phyloP scores from a whole-genome alignment of 2,329 filamentous ascomycete species.

The Pseudocercospora macadamiae region DNA sequence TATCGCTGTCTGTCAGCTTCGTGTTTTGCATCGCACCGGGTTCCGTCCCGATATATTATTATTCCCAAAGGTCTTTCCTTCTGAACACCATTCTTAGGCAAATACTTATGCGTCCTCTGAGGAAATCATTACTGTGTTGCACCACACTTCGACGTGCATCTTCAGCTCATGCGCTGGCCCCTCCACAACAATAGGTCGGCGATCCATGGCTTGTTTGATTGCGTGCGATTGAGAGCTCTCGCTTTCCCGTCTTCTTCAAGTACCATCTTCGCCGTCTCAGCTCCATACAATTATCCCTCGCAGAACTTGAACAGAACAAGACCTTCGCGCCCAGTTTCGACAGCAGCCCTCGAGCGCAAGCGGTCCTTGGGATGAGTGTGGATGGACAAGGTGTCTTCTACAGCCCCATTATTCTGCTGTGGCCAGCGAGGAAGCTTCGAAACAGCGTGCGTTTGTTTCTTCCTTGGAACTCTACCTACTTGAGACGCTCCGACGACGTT shows the following conservation, averaged over 20 bases:
- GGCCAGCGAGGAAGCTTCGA: not conserved
- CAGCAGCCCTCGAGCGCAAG: too few relatives aligned
- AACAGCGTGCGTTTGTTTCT: not conserved
- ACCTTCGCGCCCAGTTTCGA: too few relatives aligned
- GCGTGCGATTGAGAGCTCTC: not conserved
- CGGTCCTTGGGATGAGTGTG: too few relatives aligned
- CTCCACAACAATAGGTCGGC: not conserved
- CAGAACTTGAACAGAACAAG: not conserved
- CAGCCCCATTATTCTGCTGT: not conserved
- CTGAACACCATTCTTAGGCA: not conserved
- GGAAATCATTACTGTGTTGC: not conserved
- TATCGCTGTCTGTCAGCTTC: not conserved
- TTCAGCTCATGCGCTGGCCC: not conserved
- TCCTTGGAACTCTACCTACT: not conserved
- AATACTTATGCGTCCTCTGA: not conserved
- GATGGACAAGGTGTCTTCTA: too few relatives aligned
- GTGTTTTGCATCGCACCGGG: not conserved
- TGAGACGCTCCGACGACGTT: not conserved
- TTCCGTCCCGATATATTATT: not conserved
- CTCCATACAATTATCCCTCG: not conserved
- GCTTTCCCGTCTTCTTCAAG: not conserved
- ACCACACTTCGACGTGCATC: too few relatives aligned
- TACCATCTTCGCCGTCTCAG: not conserved
- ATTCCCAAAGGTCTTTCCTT: not conserved
- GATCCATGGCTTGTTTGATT: slow-evolving; percentile 1